Conservation (phyloP, 129 eudicot species). For the Helichrysum umbraculigerum region DNA sequence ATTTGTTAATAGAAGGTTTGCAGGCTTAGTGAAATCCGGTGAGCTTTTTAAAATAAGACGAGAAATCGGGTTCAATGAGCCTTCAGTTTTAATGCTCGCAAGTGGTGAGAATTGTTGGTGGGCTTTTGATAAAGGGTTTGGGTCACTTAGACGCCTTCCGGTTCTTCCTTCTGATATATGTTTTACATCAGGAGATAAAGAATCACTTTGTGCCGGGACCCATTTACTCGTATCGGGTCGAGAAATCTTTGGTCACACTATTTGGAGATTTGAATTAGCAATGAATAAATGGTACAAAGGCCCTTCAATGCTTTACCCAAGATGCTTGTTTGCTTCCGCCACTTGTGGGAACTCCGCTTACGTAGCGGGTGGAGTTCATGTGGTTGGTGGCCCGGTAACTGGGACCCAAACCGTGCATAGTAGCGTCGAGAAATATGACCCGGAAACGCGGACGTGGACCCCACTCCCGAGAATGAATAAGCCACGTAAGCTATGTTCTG, state of each 20-base stretch:
- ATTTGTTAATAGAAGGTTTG: conserved; percentile 50
- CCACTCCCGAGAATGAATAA: conserved; percentile 72
- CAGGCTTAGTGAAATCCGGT: conserved; percentile 45
- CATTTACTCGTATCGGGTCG: conserved; percentile 82
- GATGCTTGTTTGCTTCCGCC: conserved; percentile 91
- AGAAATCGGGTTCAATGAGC: conserved; percentile 43
- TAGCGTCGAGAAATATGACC: conserved; percentile 68
- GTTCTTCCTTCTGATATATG: conserved; percentile 57
- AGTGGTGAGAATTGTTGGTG: conserved; percentile 77
- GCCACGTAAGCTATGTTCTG: conserved; percentile 71
- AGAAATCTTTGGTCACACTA: conserved; percentile 59
- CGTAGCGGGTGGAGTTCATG: conserved; percentile 78
- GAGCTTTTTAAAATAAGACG: conserved; percentile 66
- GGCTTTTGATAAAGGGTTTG: conserved; percentile 67
- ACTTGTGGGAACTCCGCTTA: conserved; percentile 66
- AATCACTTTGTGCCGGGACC: conserved; percentile 83
- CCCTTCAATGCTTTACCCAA: conserved; percentile 67
- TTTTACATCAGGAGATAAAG: conserved; percentile 70
- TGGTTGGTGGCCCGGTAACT: conserved; percentile 8
- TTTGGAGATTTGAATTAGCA: conserved; percentile 74
- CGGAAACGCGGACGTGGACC: conserved; percentile 63
- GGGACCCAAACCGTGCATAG: conserved; percentile 44
- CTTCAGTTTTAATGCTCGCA: conserved; percentile 73
- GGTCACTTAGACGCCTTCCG: conserved; percentile 62
- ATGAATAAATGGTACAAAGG: conserved; percentile 70